These are phyloP conservation scores for Mucor lusitanicus DNA, from an alignment of 371 early-diverging fungal species.

Conservation along the genomic window DNA sequence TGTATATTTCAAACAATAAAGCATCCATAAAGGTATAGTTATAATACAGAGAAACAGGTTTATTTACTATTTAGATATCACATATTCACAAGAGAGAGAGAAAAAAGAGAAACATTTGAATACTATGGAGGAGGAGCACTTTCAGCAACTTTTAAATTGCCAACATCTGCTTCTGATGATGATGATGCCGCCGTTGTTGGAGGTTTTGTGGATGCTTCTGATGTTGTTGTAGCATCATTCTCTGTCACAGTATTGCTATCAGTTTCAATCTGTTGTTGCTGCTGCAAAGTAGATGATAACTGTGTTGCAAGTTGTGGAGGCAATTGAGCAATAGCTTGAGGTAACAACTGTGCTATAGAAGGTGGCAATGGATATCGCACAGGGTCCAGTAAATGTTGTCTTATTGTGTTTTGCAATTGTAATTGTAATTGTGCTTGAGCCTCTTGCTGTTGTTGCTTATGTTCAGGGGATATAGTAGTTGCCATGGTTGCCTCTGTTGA, in stretches of 20 bases:
- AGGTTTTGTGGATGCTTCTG: not conserved
- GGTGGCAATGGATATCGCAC: conserved; percentile 45
- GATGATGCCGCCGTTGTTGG: not conserved
- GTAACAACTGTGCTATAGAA: conserved; percentile 43
- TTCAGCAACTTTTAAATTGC: not conserved
- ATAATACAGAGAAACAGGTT: not conserved
- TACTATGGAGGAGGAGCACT: not conserved
- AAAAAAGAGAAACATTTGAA: not conserved
- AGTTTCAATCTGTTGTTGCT: not conserved
- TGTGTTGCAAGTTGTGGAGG: conserved; percentile 49
- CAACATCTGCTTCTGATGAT: not conserved
- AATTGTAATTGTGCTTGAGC: conserved; percentile 28
- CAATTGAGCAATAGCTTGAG: conserved; percentile 49
- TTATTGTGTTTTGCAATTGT: conserved; percentile 46
- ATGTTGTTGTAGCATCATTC: not conserved
- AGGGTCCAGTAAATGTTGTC: conserved; percentile 49
- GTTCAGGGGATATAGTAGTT: not conserved
- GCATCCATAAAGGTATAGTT: too few species aligned
- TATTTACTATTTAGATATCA: not conserved
- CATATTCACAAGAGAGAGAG: not conserved
- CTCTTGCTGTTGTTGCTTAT: conserved; percentile 3
- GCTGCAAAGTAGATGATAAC: conserved; percentile 34
- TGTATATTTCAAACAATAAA: too few species aligned
- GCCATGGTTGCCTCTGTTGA: not conserved
- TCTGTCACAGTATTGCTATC: not conserved